Percentiles rank a stretch among this genome's conserved stretches.
Evolutionary conservation across 257 asterid genomes (phyloP).

Genomic region (Solanum infundibuliforme): DNA sequence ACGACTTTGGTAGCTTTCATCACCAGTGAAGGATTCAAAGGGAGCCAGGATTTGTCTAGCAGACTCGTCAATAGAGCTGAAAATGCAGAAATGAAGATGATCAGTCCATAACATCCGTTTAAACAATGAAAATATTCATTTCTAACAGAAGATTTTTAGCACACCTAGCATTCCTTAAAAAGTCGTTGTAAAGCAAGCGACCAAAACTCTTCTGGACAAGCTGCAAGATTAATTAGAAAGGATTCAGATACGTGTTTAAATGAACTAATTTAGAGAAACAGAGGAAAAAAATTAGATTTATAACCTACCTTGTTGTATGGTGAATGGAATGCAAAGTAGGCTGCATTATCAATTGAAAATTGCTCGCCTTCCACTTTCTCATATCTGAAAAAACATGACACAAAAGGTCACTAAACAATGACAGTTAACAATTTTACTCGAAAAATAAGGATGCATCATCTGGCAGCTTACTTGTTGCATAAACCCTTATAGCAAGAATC

Average conservation of each 20-base stretch:
- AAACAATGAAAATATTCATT: background rate
- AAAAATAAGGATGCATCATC: background rate
- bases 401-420: background rate
- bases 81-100: slow-evolving; percentile 6
- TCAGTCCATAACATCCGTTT: background rate
- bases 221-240: slow-evolving; percentile 31
- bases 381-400: slow-evolving; percentile 30
- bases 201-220: slow-evolving; percentile 97
- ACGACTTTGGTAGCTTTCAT: slow-evolving; percentile 81
- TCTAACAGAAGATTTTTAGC: background rate
- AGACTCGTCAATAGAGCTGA: slow-evolving; percentile 74
- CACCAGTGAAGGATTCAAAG: slow-evolving; percentile 54
- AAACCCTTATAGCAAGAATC: slow-evolving; percentile 85
- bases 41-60: slow-evolving; percentile 65
- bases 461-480: slow-evolving; percentile 50
- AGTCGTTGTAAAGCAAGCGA: slow-evolving; percentile 73
- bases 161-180: slow-evolving; percentile 60
- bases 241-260: background rate
- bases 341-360: slow-evolving; percentile 71
- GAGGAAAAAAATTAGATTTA: background rate
- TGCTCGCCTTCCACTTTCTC: slow-evolving; percentile 70
- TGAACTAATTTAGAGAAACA: background rate
- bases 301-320: slow-evolving; percentile 85
- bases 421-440: background rate
- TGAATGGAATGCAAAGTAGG: slow-evolving; percentile 87